These are phyloP conservation scores for Diutina catenulata DNA, from an alignment of 1,139 yeast genomes.

Conservation along the genomic window DNA sequence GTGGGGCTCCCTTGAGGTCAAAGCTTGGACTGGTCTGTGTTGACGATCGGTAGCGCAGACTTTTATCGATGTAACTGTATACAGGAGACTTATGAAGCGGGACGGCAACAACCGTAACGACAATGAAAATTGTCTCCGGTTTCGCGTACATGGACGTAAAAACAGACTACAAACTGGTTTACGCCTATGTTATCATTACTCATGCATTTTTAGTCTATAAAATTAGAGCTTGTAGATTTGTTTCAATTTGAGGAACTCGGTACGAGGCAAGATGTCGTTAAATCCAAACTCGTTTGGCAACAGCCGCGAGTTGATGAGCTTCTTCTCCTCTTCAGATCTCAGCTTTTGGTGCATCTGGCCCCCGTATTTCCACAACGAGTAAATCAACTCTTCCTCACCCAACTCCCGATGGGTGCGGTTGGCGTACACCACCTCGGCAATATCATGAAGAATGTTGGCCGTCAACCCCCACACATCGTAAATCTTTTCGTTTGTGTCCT, in stretches of 20 bases:
- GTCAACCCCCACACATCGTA: conserved; percentile 89
- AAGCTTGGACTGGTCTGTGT: too few relatives aligned
- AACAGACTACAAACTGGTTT: too few relatives aligned
- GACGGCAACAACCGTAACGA: too few relatives aligned
- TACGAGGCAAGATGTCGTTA: conserved; percentile 36
- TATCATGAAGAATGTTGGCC: conserved; percentile 72
- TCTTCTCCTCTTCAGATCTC: conserved; percentile 25
- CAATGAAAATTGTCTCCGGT: too few relatives aligned
- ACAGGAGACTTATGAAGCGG: too few relatives aligned
- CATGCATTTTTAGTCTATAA: not conserved
- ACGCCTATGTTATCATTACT: not conserved
- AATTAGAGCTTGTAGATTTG: conserved; percentile 23
- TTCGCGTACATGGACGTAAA: too few relatives aligned
- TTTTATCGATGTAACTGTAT: too few relatives aligned
- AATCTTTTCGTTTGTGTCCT: conserved; percentile 27
- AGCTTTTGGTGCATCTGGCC: conserved; percentile 22
- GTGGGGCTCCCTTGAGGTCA: too few relatives aligned
- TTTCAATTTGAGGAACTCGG: conserved; percentile 31
- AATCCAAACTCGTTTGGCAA: conserved; percentile 30
- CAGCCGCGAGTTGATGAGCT: conserved; percentile 22
- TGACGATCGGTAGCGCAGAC: too few relatives aligned
- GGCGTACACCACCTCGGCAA: conserved; percentile 46
- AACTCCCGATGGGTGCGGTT: conserved; percentile 15
- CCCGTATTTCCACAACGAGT: conserved; percentile 42
- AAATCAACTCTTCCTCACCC: conserved; percentile 60